Evolutionary conservation across 306 rosid genomes (phyloP), one percentile per base, ranked within the genome.

Genomic region (Cicer arietinum): DNA sequence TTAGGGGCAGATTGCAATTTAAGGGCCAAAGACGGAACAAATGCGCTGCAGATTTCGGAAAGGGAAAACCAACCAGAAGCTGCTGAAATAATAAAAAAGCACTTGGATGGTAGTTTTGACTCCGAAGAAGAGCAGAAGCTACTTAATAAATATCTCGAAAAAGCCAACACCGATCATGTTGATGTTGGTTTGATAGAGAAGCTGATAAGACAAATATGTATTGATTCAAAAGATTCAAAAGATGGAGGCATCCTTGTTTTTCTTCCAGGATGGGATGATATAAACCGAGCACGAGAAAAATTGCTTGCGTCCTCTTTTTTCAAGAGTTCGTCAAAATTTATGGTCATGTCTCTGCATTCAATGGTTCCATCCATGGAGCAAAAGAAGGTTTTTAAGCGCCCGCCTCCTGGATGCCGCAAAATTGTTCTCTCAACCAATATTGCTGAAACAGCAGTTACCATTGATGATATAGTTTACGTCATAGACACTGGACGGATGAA

Each of bases 191-290:
- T 95, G 62, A 82, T 94, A 47, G 98, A 83, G 89, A 75, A 89
- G 81, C 74, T 94, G 81, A 47, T 94, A 67, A 75, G 64, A 71
- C 90, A 89, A 89, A 92, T 90, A 85, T 92, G 96, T 62, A 51
- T 14, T 70, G 97, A 88, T 82, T 95, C 99, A 8, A 35, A 83
- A 83, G 97, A 88, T 82, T 94, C 99, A 7, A 35, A 83, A 82
- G 92, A 86, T 62, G 99, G 98, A 70, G 99, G 98, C 45, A 79
- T 95, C 69, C 98, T 95, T 84, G 91, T 95, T 78, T 95, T 92
- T 79, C 90, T 95, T 74, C 91, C 98, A 35, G 99, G 99, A 45
- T 95, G 99, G 99, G 98, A 95, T 78, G 99, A 90, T 25, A 95
- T 95, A 81, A 90, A 91, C 77, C 90, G 40, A 84, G 88, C 87